Evolutionary conservation across 1,139 yeast species (phyloP), one percentile per base, ranked within the genome.

Genomic region (Geotrichum citri-aurantii): DNA sequence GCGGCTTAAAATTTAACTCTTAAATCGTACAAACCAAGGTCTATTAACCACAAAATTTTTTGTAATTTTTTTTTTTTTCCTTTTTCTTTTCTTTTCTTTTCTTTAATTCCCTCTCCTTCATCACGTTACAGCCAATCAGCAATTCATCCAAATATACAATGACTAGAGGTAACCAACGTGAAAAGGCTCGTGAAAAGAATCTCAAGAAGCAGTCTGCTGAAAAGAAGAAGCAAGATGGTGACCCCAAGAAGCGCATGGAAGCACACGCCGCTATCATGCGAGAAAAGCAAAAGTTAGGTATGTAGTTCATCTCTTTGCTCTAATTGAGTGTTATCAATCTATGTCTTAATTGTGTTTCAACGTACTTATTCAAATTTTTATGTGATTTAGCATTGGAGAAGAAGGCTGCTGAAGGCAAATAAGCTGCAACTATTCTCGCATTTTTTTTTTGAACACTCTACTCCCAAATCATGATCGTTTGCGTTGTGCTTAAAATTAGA

Each of bases 121-220:
- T n/a, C 27, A 8, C 33, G 14, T 10, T 46, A 21, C 49, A 46
- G 19, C 29, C 29, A 46, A 46, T 21, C 49, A 46, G 7, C 49
- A 46, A 4, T 23, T 2, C 8, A 46, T 1, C 17, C 8, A 6
- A 4, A 46, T 6, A 14, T 55, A 71, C 56, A 57, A 92, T 92
- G 98, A 86, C 96, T 56, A 83, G 99, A 79, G 99, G 99, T 37
- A 93, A 93, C 74, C 98, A 93, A 75, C 82, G 99, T 73, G 99
- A 93, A 55, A 81, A 88, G 68, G 97, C 97, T 31, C 82, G 99
- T 71, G 91, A 86, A 62, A 92, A 89, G 76, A 90, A 89, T 75
- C 73, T 77, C 71, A 93, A 92, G 78, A 92, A 92, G 75, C 86
- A 81, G 69, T 78, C 78, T 3, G 75, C 76, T 29, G 85, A 86